Evolutionary conservation across 345 rosid genomes (phyloP).

Genomic region (Salix exigua): DNA sequence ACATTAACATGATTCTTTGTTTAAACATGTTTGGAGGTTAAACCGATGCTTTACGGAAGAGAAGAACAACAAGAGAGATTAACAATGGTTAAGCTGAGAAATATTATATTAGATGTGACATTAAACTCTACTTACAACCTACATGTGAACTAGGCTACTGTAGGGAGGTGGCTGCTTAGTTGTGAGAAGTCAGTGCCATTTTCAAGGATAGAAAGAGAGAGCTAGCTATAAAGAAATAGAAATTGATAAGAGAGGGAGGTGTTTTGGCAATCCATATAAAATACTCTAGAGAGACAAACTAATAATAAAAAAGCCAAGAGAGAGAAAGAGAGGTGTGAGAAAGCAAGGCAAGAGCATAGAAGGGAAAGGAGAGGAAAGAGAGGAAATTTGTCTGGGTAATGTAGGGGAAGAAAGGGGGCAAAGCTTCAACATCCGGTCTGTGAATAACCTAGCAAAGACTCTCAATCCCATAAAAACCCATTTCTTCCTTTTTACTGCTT

Average conservation of each 20-base stretch:
- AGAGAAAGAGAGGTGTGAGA: neutral
- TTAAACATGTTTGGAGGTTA: too few species aligned
- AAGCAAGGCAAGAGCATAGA: neutral
- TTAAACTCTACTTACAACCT: neutral
- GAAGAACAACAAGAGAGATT: neutral
- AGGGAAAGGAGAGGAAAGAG: slow-evolving; percentile 8
- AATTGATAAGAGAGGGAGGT: neutral
- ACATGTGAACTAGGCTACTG: neutral
- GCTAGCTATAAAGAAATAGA: neutral
- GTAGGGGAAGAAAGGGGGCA: slow-evolving; percentile 47
- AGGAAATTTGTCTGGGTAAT: slow-evolving; percentile 30
- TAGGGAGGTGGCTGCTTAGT: neutral
- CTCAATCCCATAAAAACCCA: slow-evolving; percentile 1
- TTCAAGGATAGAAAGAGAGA: neutral
- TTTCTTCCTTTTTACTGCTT: neutral
- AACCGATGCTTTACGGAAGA: too few species aligned
- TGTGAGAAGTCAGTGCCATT: neutral
- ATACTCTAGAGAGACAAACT: neutral
- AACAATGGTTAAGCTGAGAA: neutral
- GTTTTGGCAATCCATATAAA: neutral
- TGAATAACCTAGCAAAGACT: neutral
- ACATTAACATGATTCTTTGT: too few species aligned
- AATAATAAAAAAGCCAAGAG: neutral
- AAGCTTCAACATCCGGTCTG: slow-evolving; percentile 33
- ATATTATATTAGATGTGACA: neutral